A percentile compares a stretch with the other conserved stretches of the same genome.
These are phyloP conservation scores for Arbutus unedo DNA, from an alignment of 148 eudicot genomes.

Conservation along the genomic window DNA sequence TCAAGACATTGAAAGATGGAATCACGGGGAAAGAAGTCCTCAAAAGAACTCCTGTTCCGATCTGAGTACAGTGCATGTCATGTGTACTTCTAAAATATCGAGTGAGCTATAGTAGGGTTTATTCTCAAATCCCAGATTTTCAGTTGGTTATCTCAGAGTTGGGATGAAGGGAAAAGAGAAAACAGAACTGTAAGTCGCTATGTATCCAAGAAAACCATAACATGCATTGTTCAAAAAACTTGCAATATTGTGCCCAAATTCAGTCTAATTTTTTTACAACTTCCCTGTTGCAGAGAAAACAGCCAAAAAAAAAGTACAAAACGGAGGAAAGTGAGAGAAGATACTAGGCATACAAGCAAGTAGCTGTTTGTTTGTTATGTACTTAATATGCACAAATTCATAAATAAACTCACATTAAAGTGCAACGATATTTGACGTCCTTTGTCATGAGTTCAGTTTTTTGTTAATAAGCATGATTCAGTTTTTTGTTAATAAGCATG, in stretches of 20 bases:
- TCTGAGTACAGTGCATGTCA: conserved; percentile 22
- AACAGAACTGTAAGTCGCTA: neutral
- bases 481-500: neutral
- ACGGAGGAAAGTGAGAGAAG: neutral
- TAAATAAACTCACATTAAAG: neutral
- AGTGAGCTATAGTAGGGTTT: neutral
- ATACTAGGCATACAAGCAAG: neutral
- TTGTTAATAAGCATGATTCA: neutral
- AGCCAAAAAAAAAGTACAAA: neutral
- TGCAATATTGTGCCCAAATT: neutral
- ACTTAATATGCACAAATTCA: neutral
- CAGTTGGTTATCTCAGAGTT: neutral
- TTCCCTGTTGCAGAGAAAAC: conserved; percentile 15
- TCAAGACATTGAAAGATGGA: conserved; percentile 79
- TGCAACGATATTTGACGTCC: neutral
- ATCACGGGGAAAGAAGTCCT: conserved; percentile 88
- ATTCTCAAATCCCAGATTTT: neutral
- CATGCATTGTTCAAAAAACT: neutral
- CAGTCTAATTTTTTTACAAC: neutral
- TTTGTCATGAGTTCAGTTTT: neutral
- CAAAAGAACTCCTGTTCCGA: conserved; percentile 49
- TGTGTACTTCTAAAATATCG: neutral
- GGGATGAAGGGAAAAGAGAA: neutral
- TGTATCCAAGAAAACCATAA: neutral
- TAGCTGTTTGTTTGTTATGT: neutral